Base-by-base conservation (phyloP, 208 protist species). In the Leishmania major region DNA sequence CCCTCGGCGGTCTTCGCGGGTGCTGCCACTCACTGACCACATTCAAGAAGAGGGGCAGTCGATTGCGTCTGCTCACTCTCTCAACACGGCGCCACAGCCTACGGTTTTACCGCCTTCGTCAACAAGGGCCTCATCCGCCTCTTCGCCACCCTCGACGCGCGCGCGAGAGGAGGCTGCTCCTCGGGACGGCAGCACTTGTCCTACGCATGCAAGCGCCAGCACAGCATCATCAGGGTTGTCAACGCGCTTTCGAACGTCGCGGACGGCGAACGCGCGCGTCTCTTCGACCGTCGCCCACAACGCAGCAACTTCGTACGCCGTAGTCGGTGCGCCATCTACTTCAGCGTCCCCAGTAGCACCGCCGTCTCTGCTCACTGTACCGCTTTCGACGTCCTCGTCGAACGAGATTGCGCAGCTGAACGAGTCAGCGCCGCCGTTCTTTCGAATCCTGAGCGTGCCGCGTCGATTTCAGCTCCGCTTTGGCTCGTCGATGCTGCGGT, bases 381-480 rank as follows among this genome's bases (percentile, higher is more conserved):
- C 73, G 2, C 28, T 37, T 6, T 75, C 74, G 25, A 70, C 73
- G 4, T 57, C 35, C 40, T 47, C 75, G 25, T 40, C 66, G 51
- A 75, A 87, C 69, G 90, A 93, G 73, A 47, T 94, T 43, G 66
- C 84, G 49, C 76, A 79, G 66, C 82, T 96, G 37, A 93, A 94
- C 66, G 85, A 90, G 43, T 76, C 81, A 3, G 82, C 86, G 49
- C 89, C 94, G 57, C 94, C 94, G 43, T 95, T 96, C 74, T 88
- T 87, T 62, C 78, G 82, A n/a, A 88, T 96, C 15, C 62, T 96
- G 55, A 75, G 86, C 49, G 80, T 96, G 4, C 77, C 89, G 25
- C 84, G 81, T 6, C 82, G 91, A 51, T 91, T 94, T 80, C 88
- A 90, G 53, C 75, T 97, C 19, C 91, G 91, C 40, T 95, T 90